A percentile compares a stretch with the other conserved stretches of the same genome.
Evolutionary conservation across 192 early-diverging fungal genomes (phyloP).

Genomic region (Jimgerdemannia lactiflua): DNA sequence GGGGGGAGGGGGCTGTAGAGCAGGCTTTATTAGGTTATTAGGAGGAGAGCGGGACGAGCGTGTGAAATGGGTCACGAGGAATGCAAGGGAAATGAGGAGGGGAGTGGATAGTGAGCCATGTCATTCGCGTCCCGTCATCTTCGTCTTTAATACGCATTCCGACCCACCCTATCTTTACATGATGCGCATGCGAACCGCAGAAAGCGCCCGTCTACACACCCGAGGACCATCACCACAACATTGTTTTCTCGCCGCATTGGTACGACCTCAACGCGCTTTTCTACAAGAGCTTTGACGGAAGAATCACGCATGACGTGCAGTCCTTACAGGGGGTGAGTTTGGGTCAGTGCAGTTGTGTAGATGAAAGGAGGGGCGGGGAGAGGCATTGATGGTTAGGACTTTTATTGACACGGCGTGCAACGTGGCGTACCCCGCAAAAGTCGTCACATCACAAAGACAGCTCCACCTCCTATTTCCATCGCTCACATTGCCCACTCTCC

Average conservation of each 20-base stretch:
- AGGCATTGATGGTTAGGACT: no score
- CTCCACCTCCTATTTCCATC: neutral
- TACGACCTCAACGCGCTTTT: slow-evolving; percentile 82
- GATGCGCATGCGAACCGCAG: slow-evolving; percentile 9
- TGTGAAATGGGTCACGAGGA: no score
- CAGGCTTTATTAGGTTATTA: no score
- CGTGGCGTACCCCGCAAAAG: slow-evolving; percentile 5
- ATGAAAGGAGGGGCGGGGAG: no score
- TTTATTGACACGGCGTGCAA: no score
- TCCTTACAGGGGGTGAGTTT: slow-evolving; percentile 56
- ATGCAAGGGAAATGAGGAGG: no score
- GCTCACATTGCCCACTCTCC: slow-evolving; percentile 4
- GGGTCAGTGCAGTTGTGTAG: no score
- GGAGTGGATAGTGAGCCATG: no score
- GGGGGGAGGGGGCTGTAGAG: no score
- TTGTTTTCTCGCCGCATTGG: slow-evolving; percentile 85
- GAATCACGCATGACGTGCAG: slow-evolving; percentile 82
- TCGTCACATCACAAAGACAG: neutral
- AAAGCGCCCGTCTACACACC: slow-evolving; percentile 41
- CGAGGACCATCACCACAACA: slow-evolving; percentile 46
- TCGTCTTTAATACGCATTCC: neutral
- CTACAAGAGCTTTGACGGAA: slow-evolving; percentile 64
- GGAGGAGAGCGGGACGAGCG: no score
- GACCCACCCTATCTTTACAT: neutral
- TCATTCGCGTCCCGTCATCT: no score